Conservation (phyloP, 352 stramenopile genomes). For the Phytopythium boreale region DNA sequence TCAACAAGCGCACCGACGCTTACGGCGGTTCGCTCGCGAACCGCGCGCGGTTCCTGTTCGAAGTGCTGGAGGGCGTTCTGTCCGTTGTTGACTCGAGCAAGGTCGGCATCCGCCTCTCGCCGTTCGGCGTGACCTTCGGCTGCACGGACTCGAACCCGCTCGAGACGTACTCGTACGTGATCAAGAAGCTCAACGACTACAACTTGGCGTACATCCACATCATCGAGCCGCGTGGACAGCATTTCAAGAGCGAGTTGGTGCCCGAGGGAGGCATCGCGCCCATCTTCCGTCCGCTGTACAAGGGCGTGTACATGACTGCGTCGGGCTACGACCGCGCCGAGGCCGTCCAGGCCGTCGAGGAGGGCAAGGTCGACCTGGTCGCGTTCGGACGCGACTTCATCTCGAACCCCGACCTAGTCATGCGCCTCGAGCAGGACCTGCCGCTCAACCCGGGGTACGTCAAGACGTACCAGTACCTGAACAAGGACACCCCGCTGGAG, state of each 20-base stretch:
- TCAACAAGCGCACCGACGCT: slow-evolving; percentile 11
- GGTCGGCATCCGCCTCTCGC: slow-evolving; percentile 12
- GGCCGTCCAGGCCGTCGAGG: slow-evolving; percentile 20
- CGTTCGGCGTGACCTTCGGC: slow-evolving; percentile 25
- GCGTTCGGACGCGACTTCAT: slow-evolving; percentile 47
- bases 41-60: slow-evolving; percentile 49
- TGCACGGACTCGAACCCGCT: slow-evolving; percentile 21
- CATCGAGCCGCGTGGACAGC: slow-evolving; percentile 21
- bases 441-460: slow-evolving; percentile 24
- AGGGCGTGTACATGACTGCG: slow-evolving; percentile 27
- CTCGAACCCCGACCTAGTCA: slow-evolving; percentile 45
- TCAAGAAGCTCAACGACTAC: slow-evolving; percentile 28
- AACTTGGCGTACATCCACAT: slow-evolving; percentile 31
- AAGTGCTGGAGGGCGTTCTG: slow-evolving; percentile 42
- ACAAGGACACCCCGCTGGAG: slow-evolving; percentile 8
- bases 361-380: slow-evolving; percentile 26
- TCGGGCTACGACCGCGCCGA: slow-evolving; percentile 18
- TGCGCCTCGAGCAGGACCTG: slow-evolving; percentile 20
- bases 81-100: slow-evolving; percentile 11
- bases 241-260: slow-evolving; percentile 8
- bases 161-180: slow-evolving; percentile 23
- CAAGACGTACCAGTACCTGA: slow-evolving; percentile 19
- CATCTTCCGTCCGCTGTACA: slow-evolving; percentile 26
- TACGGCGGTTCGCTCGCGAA: slow-evolving; percentile 13
- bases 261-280: slow-evolving; percentile 24